These are phyloP conservation scores for Inonotus hispidus DNA, from an alignment of 1,284 basidiomycete genomes.

Conservation along the genomic window DNA sequence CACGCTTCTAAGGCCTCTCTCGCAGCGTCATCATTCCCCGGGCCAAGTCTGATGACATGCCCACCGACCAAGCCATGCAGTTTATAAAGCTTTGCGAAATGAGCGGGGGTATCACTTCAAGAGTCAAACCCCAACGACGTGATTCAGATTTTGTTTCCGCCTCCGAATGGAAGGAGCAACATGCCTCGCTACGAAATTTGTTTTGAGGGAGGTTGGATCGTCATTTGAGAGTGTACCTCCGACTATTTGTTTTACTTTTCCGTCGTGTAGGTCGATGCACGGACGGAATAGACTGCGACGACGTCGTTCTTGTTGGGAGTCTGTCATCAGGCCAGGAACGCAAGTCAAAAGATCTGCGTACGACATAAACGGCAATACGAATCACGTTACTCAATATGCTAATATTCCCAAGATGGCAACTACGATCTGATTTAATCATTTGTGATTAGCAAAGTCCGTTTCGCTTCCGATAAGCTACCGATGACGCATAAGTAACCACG, in stretches of 20 bases:
- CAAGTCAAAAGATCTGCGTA: no score
- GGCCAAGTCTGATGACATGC: constrained; percentile 96
- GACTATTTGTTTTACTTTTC: constrained; percentile 97
- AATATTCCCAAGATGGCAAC: no score
- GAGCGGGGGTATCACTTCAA: constrained; percentile 75
- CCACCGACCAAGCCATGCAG: constrained; percentile 72
- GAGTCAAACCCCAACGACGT: background rate
- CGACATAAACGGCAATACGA: no score
- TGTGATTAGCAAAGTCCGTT: no score
- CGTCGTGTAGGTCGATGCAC: constrained; percentile 95
- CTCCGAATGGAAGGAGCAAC: background rate
- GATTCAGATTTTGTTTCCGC: constrained; percentile 5
- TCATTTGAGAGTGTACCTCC: constrained; percentile 84
- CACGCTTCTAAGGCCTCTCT: constrained; percentile 77
- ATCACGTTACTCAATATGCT: no score
- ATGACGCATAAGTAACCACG: no score
- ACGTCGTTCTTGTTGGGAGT: background rate
- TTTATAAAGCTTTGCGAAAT: constrained; percentile 82
- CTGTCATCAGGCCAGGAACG: background rate
- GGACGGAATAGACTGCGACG: constrained; percentile 64
- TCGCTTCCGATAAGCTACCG: no score
- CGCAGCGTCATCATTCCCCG: constrained; percentile 85
- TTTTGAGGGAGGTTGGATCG: constrained; percentile 61
- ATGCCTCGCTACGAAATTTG: constrained; percentile 91
- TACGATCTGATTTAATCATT: no score